phyloP scores from a whole-genome alignment of 345 rosid genomes.

The Cardamine resedifolia region DNA sequence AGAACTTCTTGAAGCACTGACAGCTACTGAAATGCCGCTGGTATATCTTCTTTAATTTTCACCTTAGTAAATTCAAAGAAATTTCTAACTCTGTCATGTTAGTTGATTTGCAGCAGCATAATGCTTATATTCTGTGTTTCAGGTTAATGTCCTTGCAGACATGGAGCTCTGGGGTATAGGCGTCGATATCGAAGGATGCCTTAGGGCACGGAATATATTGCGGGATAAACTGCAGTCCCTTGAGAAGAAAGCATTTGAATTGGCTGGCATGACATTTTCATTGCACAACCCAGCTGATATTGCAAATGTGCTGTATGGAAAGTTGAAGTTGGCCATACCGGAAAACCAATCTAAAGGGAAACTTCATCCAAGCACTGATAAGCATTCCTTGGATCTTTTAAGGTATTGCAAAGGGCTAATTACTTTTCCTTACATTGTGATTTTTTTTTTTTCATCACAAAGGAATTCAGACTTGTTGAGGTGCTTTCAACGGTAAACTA shows the following conservation, averaged over 20 bases:
- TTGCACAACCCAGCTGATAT: constrained; percentile 79
- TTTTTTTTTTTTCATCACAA: background rate
- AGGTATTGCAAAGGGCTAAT: constrained; percentile 48
- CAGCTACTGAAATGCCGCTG: constrained; percentile 74
- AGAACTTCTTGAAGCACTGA: constrained; percentile 63
- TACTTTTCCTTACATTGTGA: constrained; percentile 20
- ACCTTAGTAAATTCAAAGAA: background rate
- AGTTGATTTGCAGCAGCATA: constrained; percentile 15
- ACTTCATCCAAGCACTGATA: constrained; percentile 89
- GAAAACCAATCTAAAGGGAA: constrained; percentile 64
- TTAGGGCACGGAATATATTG: constrained; percentile 62
- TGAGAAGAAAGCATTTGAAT: constrained; percentile 76
- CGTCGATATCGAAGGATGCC: constrained; percentile 88
- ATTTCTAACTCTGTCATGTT: constrained; percentile 7
- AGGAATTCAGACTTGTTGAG: background rate
- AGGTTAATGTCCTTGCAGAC: constrained; percentile 92
- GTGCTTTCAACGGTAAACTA: background rate
- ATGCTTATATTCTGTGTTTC: constrained; percentile 27
- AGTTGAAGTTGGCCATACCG: constrained; percentile 80
- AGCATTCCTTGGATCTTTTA: constrained; percentile 78
- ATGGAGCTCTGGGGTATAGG: constrained; percentile 98
- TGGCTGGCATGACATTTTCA: constrained; percentile 89
- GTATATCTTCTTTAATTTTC: constrained; percentile 45
- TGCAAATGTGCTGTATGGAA: constrained; percentile 79
- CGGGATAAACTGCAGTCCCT: constrained; percentile 71